Percentiles rank a stretch among this genome's conserved stretches.
phyloP scores from a whole-genome alignment of 169 alveolate species.

The Eimeria sp. region DNA sequence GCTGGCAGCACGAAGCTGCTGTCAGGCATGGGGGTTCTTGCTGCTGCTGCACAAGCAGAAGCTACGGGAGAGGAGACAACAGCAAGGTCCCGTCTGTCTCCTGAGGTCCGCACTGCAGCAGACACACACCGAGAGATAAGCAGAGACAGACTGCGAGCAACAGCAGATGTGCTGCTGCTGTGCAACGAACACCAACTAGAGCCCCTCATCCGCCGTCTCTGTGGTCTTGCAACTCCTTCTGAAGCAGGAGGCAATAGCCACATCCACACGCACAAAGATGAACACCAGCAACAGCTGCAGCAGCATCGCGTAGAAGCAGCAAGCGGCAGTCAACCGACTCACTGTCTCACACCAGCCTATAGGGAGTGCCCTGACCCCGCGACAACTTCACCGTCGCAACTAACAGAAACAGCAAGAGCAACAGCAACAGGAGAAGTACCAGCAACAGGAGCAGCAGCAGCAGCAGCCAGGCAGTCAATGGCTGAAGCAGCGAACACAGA shows the following conservation, averaged over 20 bases:
- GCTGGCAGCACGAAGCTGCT: slow-evolving; percentile 80
- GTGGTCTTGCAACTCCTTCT: slow-evolving; percentile 15
- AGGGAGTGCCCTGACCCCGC: not conserved
- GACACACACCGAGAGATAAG: slow-evolving; percentile 36
- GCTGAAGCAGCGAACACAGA: not conserved
- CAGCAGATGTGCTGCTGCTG: slow-evolving; percentile 19
- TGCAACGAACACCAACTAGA: slow-evolving; percentile 56
- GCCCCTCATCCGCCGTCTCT: slow-evolving; percentile 46
- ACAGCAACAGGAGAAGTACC: slow-evolving; percentile 5
- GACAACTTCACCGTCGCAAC: not conserved
- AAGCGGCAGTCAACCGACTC: not conserved
- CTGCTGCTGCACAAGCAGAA: slow-evolving; percentile 74
- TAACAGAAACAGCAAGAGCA: not conserved
- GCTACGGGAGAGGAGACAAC: slow-evolving; percentile 36
- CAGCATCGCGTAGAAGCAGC: slow-evolving; percentile 17
- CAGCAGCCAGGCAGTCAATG: not conserved
- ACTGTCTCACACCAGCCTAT: not conserved
- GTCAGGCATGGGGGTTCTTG: slow-evolving; percentile 77
- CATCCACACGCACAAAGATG: not conserved
- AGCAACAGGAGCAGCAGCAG: slow-evolving; percentile 11
- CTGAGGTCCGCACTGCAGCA: slow-evolving; percentile 20
- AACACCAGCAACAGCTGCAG: slow-evolving; percentile 40
- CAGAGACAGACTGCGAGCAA: slow-evolving; percentile 62
- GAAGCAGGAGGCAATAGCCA: not conserved
- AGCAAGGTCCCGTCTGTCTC: not conserved